phyloP scores from a whole-genome alignment of 371 early-diverging fungal species.

The Polyrhizophydium stewartii region DNA sequence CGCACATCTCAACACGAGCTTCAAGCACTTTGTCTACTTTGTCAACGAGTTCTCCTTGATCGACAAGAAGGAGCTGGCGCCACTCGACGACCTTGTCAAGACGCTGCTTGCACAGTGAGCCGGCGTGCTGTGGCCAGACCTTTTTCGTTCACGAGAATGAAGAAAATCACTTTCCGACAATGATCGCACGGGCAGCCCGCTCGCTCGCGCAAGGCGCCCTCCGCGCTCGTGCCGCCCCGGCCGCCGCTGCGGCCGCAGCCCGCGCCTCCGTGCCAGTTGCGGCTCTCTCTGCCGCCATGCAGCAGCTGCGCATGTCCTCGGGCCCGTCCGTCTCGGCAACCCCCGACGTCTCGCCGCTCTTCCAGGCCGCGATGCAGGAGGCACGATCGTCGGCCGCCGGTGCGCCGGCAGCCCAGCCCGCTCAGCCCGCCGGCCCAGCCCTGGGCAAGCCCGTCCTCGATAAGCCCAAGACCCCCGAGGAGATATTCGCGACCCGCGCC shows the following conservation, averaged over 20 bases:
- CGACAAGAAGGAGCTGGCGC: conserved; percentile 63
- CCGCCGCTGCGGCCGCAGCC: too few species aligned
- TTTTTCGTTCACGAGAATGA: not conserved
- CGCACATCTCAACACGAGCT: conserved; percentile 80
- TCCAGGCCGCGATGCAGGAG: conserved; percentile 13
- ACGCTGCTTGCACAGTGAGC: conserved; percentile 19
- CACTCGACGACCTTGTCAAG: conserved; percentile 59
- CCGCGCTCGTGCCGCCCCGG: too few species aligned
- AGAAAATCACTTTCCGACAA: too few species aligned
- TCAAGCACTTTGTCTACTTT: conserved; percentile 85
- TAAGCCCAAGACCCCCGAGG: not conserved
- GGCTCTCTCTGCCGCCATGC: too few species aligned
- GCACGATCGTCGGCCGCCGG: conserved; percentile 4
- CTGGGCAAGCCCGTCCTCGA: not conserved
- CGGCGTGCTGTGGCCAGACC: not conserved
- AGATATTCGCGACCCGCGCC: not conserved
- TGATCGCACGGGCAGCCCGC: too few species aligned
- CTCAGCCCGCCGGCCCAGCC: not conserved
- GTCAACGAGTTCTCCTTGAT: conserved; percentile 76
- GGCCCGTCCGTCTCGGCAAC: too few species aligned
- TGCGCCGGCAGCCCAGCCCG: not conserved
- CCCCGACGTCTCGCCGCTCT: conserved; percentile 18
- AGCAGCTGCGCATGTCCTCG: too few species aligned
- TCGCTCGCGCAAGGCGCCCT: too few species aligned
- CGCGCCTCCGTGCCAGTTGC: too few species aligned